These are phyloP conservation scores for Citrus hindsii DNA, from an alignment of 345 rosid genomes.

Conservation along the genomic window DNA sequence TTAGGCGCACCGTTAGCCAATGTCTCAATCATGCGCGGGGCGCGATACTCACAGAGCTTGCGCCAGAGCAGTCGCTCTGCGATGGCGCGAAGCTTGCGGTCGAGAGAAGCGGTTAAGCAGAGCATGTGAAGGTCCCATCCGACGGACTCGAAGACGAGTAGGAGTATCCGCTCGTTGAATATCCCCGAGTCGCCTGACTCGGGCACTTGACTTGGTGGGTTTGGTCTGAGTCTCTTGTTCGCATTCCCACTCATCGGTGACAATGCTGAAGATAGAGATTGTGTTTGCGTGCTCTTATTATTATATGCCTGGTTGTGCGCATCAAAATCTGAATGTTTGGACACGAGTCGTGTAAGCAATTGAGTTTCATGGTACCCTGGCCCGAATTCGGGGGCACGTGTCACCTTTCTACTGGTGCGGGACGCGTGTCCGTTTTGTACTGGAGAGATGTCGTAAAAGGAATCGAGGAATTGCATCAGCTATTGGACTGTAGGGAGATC, in stretches of 20 bases:
- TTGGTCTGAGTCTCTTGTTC: slow-evolving; percentile 24
- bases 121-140: slow-evolving; percentile 65
- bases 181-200: slow-evolving; percentile 47
- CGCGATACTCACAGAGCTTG: slow-evolving; percentile 58
- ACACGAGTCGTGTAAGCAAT: slow-evolving; percentile 23
- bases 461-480: slow-evolving; percentile 23
- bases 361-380: slow-evolving; percentile 1
- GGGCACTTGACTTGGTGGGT: slow-evolving; percentile 17
- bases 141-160: slow-evolving; percentile 56
- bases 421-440: slow-evolving; percentile 16
- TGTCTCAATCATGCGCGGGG: slow-evolving; percentile 59
- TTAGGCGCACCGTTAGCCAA: slow-evolving; percentile 30
- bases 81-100: slow-evolving; percentile 62
- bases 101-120: slow-evolving; percentile 51
- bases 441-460: slow-evolving; percentile 13
- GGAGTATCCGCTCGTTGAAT: slow-evolving; percentile 53
- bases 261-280: not conserved
- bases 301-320: not conserved
- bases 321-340: not conserved
- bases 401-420: rapidly evolving
- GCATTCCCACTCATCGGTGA: slow-evolving; percentile 35
- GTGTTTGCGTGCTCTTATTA: not conserved
- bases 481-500: not conserved
- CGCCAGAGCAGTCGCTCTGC: slow-evolving; percentile 75
- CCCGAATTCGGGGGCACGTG: slow-evolving; percentile 12